Percentiles rank a stretch among this genome's conserved stretches.
phyloP scores from a whole-genome alignment of 2,329 filamentous ascomycete species.

The Escovopsis sp. region DNA sequence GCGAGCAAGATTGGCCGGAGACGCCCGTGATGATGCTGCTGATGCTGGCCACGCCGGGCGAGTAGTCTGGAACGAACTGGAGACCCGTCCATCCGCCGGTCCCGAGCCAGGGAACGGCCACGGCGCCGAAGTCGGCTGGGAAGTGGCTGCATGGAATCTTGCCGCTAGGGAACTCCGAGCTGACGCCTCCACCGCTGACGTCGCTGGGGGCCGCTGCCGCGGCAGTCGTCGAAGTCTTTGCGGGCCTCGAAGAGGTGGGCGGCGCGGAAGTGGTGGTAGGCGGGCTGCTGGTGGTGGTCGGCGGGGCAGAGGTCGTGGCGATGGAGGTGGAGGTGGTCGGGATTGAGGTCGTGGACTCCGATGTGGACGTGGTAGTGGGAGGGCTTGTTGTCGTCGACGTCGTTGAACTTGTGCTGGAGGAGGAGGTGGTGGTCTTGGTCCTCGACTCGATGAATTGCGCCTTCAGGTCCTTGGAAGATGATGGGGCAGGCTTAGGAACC shows the following conservation, averaged over 20 bases:
- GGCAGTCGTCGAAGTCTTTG: slow-evolving; percentile 11
- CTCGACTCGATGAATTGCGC: slow-evolving; percentile 37
- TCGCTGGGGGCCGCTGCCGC: slow-evolving; percentile 2
- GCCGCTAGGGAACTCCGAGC: slow-evolving; percentile 60
- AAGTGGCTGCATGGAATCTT: slow-evolving; percentile 55
- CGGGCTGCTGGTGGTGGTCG: slow-evolving; percentile 3
- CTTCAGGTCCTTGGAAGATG: slow-evolving; percentile 17
- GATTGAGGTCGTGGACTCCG: not conserved
- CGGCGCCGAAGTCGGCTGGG: slow-evolving; percentile 66
- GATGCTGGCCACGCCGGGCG: slow-evolving; percentile 36
- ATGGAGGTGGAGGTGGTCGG: slow-evolving; percentile 13
- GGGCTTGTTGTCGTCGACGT: slow-evolving; percentile 16
- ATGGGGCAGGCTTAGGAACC: slow-evolving; percentile 25
- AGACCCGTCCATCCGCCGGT: slow-evolving; percentile 68
- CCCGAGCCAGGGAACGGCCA: slow-evolving; percentile 52
- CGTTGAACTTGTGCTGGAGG: too few species aligned
- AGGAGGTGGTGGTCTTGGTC: not conserved
- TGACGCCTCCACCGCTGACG: slow-evolving; percentile 33
- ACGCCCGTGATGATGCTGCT: slow-evolving; percentile 49
- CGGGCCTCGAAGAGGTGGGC: slow-evolving; percentile 14
- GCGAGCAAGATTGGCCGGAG: slow-evolving; percentile 42
- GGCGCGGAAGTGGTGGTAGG: slow-evolving; percentile 6
- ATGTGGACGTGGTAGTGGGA: slow-evolving; percentile 8
- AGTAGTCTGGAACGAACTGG: slow-evolving; percentile 44
- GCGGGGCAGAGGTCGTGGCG: slow-evolving; percentile 11